These are phyloP conservation scores for Piper betle DNA, from an alignment of 164 flowering plant species.

Conservation along the genomic window DNA sequence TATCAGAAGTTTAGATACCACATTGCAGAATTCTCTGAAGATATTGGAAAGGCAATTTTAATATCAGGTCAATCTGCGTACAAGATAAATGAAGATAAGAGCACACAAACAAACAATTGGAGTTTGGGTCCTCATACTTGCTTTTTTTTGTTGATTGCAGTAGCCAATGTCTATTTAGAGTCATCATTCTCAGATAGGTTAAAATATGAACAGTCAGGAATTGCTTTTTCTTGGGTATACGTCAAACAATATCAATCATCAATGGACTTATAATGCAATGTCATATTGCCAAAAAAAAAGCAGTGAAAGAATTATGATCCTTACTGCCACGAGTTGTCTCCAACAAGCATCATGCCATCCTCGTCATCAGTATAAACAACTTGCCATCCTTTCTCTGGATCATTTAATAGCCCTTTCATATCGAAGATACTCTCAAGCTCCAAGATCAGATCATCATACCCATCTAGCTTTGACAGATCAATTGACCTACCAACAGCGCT, in stretches of 20 bases:
- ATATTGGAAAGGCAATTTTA: neutral
- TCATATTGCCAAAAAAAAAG: too few relatives aligned
- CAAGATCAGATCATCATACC: conserved; percentile 19
- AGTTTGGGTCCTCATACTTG: neutral
- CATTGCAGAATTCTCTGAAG: conserved; percentile 25
- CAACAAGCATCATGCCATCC: conserved; percentile 23
- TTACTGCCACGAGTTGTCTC: conserved; percentile 23
- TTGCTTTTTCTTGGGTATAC: too few relatives aligned
- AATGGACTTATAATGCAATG: neutral
- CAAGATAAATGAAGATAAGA: too few relatives aligned
- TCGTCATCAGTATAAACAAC: conserved; percentile 15
- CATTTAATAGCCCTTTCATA: conserved; percentile 20
- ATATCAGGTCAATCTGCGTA: neutral
- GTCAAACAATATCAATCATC: neutral
- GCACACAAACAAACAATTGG: neutral
- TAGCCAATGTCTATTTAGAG: too few relatives aligned
- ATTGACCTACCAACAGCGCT: conserved; percentile 23
- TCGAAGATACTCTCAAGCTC: conserved; percentile 19
- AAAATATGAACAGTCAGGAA: too few relatives aligned
- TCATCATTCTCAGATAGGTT: too few relatives aligned
- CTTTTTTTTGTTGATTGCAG: neutral
- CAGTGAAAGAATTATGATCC: neutral
- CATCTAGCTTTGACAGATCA: conserved; percentile 22
- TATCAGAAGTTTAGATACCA: conserved; percentile 17
- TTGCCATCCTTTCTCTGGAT: conserved; percentile 21